Evolutionary conservation across 2,329 filamentous ascomycete genomes (phyloP), one percentile per base, ranked within the genome.

Genomic region (Xylariaceae sp.): DNA sequence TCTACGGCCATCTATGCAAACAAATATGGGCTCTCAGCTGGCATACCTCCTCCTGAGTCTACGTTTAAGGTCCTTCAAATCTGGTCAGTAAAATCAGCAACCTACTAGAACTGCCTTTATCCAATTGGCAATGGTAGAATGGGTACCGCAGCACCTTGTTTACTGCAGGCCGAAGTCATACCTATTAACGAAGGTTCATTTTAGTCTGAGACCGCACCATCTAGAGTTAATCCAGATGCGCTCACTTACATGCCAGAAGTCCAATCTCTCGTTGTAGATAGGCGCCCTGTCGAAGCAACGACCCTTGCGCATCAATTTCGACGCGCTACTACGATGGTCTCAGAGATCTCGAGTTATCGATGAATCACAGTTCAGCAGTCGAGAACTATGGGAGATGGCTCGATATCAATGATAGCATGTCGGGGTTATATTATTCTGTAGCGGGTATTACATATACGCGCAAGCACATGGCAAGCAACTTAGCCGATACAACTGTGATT

Each of bases 391-490:
- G 40, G 36, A 28, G 34, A n/a, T 50, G 47, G 34, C 34, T 50
- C 8, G 47, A 50, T 21, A 33, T 50, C 34, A 14, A 4, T 4
- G 47, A 50, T 8, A 29, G 14, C 23, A 53, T 19, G 40, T 44
- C 31, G 19, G 50, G 39, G 29, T 14, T 45, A 11, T 53, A 53
- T 23, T 53, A 37, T n/a, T 23, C 19, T 3, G 31, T 16, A 6
- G 12, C 40, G 24, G 43, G 24, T 19, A 17, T 36, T 17, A 53
- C 40, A 5, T 50, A 36, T 41, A 68, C 71, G 28, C 72, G 78
- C 8, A 72, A 81, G 53, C 65, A 69, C 8, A 65, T 82, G 34
- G 76, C 76, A 21, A 79, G 75, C 56, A 73, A 75, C 53, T 73
- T 78, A 1, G 74, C 78, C 21, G 69, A 73, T 24, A 70, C 76